A percentile compares a stretch with the other conserved stretches of the same genome.
phyloP scores from a whole-genome alignment of 78 protist genomes.

The Pigoraptor vietnamica region DNA sequence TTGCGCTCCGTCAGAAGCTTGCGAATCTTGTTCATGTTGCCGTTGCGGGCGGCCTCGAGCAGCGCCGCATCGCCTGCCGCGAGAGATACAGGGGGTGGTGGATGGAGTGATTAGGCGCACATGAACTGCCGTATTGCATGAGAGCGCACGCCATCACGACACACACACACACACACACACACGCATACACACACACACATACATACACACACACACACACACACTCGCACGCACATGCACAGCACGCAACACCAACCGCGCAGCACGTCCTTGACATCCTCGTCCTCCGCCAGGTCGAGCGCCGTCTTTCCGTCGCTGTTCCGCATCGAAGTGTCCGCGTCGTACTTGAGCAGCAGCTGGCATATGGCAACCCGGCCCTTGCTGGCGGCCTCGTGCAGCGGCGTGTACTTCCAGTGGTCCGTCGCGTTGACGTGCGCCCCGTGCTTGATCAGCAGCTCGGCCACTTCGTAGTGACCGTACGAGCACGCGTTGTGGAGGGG shows the following conservation, averaged over 20 bases:
- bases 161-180: too few species aligned
- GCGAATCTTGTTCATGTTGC: not conserved
- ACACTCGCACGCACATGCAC: too few species aligned
- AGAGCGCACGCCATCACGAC: too few species aligned
- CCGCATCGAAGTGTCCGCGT: not conserved
- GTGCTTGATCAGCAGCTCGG: not conserved
- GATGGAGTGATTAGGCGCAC: too few species aligned
- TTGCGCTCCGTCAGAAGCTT: not conserved
- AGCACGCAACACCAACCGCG: not conserved
- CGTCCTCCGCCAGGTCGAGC: not conserved
- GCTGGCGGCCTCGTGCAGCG: not conserved
- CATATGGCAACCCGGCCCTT: not conserved
- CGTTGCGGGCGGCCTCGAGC: not conserved
- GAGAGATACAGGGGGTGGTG: too few species aligned
- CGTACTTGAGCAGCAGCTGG: not conserved
- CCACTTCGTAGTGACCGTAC: not conserved
- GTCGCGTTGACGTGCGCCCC: not conserved
- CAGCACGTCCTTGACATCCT: not conserved
- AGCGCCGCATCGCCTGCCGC: not conserved
- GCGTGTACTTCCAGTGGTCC: not conserved
- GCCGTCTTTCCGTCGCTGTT: not conserved
- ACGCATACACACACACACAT: too few species aligned
- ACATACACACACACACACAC: too few species aligned
- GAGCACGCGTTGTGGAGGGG: conserved; percentile 12
- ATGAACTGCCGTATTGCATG: too few species aligned